Base-by-base conservation (phyloP, 176 grass and related monocot species). In the Dactylis glomerata region DNA sequence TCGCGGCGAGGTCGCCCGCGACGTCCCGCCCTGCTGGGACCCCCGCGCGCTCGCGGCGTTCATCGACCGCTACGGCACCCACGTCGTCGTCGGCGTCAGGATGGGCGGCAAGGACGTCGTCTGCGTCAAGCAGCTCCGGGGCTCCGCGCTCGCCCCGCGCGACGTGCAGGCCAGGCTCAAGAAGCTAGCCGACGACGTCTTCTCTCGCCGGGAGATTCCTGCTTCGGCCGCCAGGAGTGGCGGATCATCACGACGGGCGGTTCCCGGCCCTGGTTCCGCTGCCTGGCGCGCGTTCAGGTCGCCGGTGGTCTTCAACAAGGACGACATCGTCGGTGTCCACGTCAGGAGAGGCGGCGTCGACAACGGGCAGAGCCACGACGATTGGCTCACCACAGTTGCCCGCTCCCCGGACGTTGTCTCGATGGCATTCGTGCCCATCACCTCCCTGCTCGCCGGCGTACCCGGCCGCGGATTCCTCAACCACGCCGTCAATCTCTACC, bases 61-160 rank as follows among this genome's bases (percentile, higher is more conserved):
- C 84, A 92, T 97, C 68, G 90, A 97, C 47, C 88, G 58, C 57
- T 94, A 97, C 55, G 95, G 95, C 33, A 97, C 95, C 0, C 95
- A 97, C 59, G 64, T 97, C 11, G 26, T 94, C 82, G 88, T 87
- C 82, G 92, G 95, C 13, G 78, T 97, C 71, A 79, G 79, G 81
- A 91, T 97, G 86, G 95, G 95, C 3, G 95, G 92, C 26, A 92
- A 94, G 86, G 95, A 97, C 82, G 86, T 91, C 40, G 85, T 97
- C 34, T 89, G 73, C 68, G 75, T 97, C 70, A 97, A 94, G 82
- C 95, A 97, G 84, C 95, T 83, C 77, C 83, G 86, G 61, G 83
- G 90, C 14, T 97, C 95, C 79, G 62, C 22, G 73, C 87, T 97
- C 55, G 78, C 75, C 38, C 88, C 88, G 83, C 78, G 73, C 68